Conservation (phyloP, 129 eudicot species). For the Flaveria linearis region DNA sequence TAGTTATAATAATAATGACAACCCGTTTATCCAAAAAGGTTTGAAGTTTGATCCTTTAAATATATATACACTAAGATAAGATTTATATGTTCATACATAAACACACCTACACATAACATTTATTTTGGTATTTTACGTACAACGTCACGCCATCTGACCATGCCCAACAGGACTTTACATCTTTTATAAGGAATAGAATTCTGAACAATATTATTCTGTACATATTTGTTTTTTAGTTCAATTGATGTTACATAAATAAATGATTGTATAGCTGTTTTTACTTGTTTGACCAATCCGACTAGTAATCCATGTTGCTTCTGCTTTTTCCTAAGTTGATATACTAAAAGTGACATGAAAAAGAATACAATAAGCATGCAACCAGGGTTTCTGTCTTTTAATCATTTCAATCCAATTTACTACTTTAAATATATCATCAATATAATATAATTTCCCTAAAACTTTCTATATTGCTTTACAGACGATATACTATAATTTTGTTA, state of each 20-base stretch:
- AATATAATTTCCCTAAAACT: background rate
- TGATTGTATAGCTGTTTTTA: background rate
- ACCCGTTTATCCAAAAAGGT: too few species aligned
- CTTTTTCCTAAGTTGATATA: constrained; percentile 13
- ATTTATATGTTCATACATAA: background rate
- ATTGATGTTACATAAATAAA: background rate
- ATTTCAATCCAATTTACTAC: background rate
- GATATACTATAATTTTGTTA: background rate
- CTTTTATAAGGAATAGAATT: too few species aligned
- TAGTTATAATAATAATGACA: too few species aligned
- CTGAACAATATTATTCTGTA: background rate
- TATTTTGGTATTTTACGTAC: too few species aligned
- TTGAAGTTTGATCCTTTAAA: too few species aligned
- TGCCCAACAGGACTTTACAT: too few species aligned
- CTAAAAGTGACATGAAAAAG: constrained; percentile 9
- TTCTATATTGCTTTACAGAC: background rate
- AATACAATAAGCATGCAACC: constrained; percentile 31
- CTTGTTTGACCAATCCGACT: constrained; percentile 16
- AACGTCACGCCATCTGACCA: too few species aligned
- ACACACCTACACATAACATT: background rate
- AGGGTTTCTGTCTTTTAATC: constrained; percentile 2
- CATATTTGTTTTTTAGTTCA: background rate
- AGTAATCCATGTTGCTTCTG: constrained; percentile 19
- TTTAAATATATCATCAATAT: background rate
- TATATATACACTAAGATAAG: too few species aligned